Evolutionary conservation across 2,329 filamentous ascomycete genomes (phyloP).

Genomic region (Fusarium setosum): DNA sequence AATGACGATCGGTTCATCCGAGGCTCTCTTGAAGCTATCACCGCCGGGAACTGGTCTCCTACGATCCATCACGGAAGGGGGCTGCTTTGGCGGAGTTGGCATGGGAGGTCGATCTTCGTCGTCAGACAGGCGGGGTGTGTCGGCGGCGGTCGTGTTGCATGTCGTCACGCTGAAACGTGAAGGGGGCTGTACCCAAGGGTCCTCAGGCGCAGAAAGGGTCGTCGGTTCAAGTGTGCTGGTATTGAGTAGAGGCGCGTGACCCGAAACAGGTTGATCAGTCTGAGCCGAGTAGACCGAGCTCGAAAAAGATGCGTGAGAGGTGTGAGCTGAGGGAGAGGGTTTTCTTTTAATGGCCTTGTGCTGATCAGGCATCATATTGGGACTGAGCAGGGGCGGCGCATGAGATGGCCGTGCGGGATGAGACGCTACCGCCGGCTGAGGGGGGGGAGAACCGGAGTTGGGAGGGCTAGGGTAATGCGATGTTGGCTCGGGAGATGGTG

Average conservation of each 20-base stretch:
- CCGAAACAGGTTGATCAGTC: conserved; percentile 37
- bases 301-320: conserved; percentile 46
- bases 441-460: conserved; percentile 41
- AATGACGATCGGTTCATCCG: conserved; percentile 43
- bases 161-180: conserved; percentile 75
- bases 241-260: conserved; percentile 20
- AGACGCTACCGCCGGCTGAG: conserved; percentile 18
- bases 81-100: conserved; percentile 36
- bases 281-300: conserved; percentile 51
- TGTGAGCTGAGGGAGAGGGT: conserved; percentile 50
- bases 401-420: conserved; percentile 26
- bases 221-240: conserved; percentile 23
- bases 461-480: conserved; percentile 49
- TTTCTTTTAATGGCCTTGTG: conserved; percentile 59
- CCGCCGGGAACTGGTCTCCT: conserved; percentile 45
- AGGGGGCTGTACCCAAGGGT: conserved; percentile 61
- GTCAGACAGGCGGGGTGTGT: conserved; percentile 40
- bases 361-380: conserved; percentile 40
- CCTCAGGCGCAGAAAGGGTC: conserved; percentile 39
- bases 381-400: conserved; percentile 35
- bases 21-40: conserved; percentile 30
- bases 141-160: conserved; percentile 61
- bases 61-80: conserved; percentile 46
- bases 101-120: conserved; percentile 42
- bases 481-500: conserved; percentile 35